Base-by-base conservation (phyloP, 768 basidiomycete species). In the Kwoniella heveanensis region DNA sequence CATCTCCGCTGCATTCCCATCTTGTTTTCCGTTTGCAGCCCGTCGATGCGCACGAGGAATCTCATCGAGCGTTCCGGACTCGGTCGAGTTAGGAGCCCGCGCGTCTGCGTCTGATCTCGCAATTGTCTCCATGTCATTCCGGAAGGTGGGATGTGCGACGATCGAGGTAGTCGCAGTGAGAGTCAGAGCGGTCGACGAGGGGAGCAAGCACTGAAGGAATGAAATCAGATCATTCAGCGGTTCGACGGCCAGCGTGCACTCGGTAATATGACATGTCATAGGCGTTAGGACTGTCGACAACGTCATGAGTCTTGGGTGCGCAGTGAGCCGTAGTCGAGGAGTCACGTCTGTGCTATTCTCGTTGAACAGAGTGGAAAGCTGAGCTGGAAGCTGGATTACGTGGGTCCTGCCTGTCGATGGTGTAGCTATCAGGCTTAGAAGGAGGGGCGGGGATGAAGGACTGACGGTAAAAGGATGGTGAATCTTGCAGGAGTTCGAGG, bases 141-240 rank as follows among this genome's bases (percentile, higher is more conserved):
- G 46, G 13, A 13, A 32, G 32, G 7, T 32, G 32, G 5, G 32
- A 12, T 15, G 27, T 47, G 32, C 7, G 1, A 17, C 21, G 2
- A 27, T 13, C 0, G 13, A 22, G 30, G 32, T 8, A 24, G 30
- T 24, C 1, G 47, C 30, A n/a, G 58, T 32, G 2, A 53, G 36
- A 2, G 37, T 24, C 25, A 61, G 29, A 25, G 60, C 53, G n/a
- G 44, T 32, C 7, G 60, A 27, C 21, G 60, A 54, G 27, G 60
- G 60, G 44, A 61, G 50, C n/a, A 61, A 25, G 22, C 60, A 61
- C 46, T 61, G 51, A 19, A 61, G 53, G 7, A 61, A 54, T 30
- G 39, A 54, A 10, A 47, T 61, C 22, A 61, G 32, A 21, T 61
- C 60, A 17, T 30, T 46, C 3, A 61, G 36, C 9, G 52, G 60